Evolutionary conservation across 805 yeast genomes (phyloP).

Genomic region (Blastobotrys peoriensis): DNA sequence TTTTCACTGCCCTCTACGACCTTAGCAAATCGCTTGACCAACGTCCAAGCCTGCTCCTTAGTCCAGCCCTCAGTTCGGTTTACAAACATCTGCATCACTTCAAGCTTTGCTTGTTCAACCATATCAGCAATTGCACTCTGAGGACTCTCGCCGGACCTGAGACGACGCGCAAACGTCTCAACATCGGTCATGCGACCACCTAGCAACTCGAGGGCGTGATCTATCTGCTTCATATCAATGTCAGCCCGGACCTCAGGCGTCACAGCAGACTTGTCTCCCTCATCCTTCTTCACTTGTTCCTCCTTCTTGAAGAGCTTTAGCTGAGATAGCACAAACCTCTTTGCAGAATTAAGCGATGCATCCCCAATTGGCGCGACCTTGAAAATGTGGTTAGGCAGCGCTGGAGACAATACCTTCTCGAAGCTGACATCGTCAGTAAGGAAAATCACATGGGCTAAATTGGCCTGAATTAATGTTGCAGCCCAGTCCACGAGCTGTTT

Average conservation of each 20-base stretch:
- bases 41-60: conserved; percentile 81
- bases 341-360: conserved; percentile 68
- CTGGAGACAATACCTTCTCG: conserved; percentile 55
- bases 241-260: conserved; percentile 5
- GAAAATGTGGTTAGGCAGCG: conserved; percentile 84
- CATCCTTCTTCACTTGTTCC: conserved; percentile 32
- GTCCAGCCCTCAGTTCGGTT: conserved; percentile 41
- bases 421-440: conserved; percentile 82
- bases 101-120: conserved; percentile 80
- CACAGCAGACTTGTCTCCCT: conserved; percentile 9
- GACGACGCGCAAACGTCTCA: conserved; percentile 82
- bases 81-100: conserved; percentile 73
- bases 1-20: conserved; percentile 6
- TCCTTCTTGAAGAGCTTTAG: conserved; percentile 24
- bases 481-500: conserved; percentile 86
- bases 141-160: conserved; percentile 83
- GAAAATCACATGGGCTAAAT: conserved; percentile 83
- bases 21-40: conserved; percentile 59
- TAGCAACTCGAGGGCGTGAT: conserved; percentile 58
- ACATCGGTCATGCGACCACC: conserved; percentile 96
- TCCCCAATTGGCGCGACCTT: conserved; percentile 70
- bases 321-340: conserved; percentile 39
- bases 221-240: conserved; percentile 35
- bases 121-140: conserved; percentile 69
- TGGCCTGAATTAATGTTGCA: conserved; percentile 63